A percentile compares a stretch with the other conserved stretches of the same genome.
phyloP scores from a whole-genome alignment of 2,329 filamentous ascomycete species.

The Colletotrichum endophyticum region DNA sequence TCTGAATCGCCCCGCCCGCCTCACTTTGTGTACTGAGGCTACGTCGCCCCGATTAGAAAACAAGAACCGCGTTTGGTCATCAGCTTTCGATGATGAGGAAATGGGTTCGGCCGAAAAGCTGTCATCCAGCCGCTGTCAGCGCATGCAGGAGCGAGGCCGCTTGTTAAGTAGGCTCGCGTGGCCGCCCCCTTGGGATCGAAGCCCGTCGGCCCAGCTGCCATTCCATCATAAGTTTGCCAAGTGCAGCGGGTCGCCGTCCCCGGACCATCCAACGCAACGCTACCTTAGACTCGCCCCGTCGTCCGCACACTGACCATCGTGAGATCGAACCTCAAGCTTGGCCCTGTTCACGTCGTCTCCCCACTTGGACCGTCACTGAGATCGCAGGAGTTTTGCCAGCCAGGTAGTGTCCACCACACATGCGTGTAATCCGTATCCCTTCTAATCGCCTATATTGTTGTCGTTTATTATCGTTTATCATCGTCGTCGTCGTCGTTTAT shows the following conservation, averaged over 20 bases:
- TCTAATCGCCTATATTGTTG: too few relatives aligned
- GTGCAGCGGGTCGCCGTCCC: background rate
- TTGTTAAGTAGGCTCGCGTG: background rate
- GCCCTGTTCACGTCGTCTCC: background rate
- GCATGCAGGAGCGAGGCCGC: background rate
- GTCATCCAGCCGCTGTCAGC: background rate
- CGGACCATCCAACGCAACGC: background rate
- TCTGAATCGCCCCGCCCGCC: background rate
- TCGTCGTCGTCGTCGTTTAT: too few relatives aligned
- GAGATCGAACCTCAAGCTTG: constrained; percentile 12
- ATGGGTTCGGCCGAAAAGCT: background rate
- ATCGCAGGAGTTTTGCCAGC: too few relatives aligned
- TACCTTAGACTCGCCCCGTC: background rate
- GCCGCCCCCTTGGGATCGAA: background rate
- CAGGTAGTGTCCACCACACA: too few relatives aligned
- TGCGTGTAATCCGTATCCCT: too few relatives aligned
- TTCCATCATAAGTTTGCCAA: background rate
- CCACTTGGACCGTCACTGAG: background rate
- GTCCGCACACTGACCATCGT: constrained; percentile 14
- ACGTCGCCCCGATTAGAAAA: background rate
- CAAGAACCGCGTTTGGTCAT: background rate
- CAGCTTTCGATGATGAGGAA: background rate
- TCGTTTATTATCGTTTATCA: too few relatives aligned
- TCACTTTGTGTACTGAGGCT: background rate
- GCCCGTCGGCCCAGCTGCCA: background rate